Evolutionary conservation across 306 rosid genomes (phyloP).

Genomic region (Vachellia collinsii): DNA sequence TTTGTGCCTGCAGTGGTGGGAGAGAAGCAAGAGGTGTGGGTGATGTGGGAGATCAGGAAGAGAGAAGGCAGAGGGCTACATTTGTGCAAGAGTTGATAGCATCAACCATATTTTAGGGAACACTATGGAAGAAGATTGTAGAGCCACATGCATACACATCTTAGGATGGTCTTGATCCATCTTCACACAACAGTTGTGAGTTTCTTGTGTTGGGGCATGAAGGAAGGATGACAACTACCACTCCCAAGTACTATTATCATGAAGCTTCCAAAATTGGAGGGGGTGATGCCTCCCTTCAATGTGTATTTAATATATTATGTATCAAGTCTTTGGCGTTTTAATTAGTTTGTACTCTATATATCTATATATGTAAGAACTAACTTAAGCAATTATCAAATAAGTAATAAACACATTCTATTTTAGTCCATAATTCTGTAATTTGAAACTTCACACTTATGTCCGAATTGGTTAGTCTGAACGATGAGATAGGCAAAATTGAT

Average conservation of each 20-base stretch:
- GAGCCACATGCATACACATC: not conserved
- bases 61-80: conserved; percentile 58
- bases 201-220: conserved; percentile 36
- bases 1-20: conserved; percentile 50
- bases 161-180: not conserved
- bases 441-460: too few species aligned
- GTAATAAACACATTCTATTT: not conserved
- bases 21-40: conserved; percentile 36
- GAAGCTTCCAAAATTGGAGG: conserved; percentile 22
- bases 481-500: too few species aligned
- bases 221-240: conserved; percentile 38
- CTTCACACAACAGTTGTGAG: not conserved
- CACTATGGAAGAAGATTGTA: not conserved
- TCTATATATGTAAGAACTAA: not conserved
- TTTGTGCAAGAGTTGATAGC: conserved; percentile 60
- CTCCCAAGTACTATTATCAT: conserved; percentile 23
- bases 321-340: not conserved
- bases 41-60: conserved; percentile 52
- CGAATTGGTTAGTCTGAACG: too few species aligned
- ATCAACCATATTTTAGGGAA: conserved; percentile 60
- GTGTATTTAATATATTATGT: conserved; percentile 9
- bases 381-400: not conserved
- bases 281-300: conserved; percentile 14
- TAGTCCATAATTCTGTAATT: not conserved
- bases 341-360: not conserved